Base-by-base conservation (phyloP, 2,329 filamentous ascomycete genomes). In the Colletotrichum magnum region DNA sequence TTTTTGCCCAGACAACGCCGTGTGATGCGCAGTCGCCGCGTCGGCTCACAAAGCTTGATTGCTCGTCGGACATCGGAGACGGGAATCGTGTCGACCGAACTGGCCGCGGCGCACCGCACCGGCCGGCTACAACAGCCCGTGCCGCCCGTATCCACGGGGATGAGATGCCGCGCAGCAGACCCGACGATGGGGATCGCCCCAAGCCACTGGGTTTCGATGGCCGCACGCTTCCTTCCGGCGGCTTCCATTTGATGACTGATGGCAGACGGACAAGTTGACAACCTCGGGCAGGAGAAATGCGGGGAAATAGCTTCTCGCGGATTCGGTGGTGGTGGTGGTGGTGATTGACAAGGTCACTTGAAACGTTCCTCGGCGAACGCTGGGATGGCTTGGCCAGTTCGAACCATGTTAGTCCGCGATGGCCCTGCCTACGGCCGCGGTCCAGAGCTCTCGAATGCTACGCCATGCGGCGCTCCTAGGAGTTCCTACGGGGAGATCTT, bases 1-100 rank as follows among this genome's bases (percentile, higher is more conserved):
- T 50, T 45, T 48, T 57, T 36, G 45, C 52, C 58, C 39, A 57
- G 64, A 28, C 43, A 26, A 45, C 13, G 10, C 43, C 36, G 58
- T 68, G 36, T 68, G 52, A 68, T 64, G 53, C 43, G 45, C 58
- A n/a, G 18, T 28, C 45, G 59, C 59, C 64, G 59, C 53, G 28
- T 68, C 47, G 64, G 64, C 60, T 68, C 47, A 58, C 39, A 48
- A 58, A 68, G 53, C 59, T 68, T 68, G 59, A 58, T 50, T 45
- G 36, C 28, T 51, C 16, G 39, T 47, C 41, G 26, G 36, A 15
- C 24, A 6, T 21, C 24, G 47, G 54, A 45, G 62, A n/a, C 54
- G 36, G 48, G 24, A 28, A 50, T 48, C 32, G 18, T 41, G 18
- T 64, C 16, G 39, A 39, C 28, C 9, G 36, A 36, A 36, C 32